Evolutionary conservation across 192 early-diverging fungal genomes (phyloP).

Genomic region (Thamnidium elegans): DNA sequence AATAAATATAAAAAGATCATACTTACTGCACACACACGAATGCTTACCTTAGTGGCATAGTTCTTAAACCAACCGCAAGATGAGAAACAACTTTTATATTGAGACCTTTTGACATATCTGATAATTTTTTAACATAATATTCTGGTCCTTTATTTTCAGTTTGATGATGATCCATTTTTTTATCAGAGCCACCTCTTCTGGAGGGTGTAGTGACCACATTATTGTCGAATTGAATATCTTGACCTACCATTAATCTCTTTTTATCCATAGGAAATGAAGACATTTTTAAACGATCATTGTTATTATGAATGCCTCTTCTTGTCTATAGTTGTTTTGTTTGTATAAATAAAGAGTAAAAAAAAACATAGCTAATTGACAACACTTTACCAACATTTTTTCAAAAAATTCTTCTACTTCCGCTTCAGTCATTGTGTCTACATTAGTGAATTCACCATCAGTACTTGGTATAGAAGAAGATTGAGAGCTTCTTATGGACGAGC

Average conservation of each 20-base stretch:
- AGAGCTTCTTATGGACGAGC: slow-evolving; percentile 34
- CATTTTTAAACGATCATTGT: slow-evolving; percentile 44
- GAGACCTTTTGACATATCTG: slow-evolving; percentile 32
- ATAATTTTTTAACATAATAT: slow-evolving; percentile 50
- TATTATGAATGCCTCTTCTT: slow-evolving; percentile 50
- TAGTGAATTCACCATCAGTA: slow-evolving; percentile 20
- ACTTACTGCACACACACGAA: neutral
- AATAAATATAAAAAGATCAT: neutral
- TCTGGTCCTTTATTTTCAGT: slow-evolving; percentile 41
- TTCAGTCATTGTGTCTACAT: slow-evolving; percentile 28
- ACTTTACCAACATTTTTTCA: slow-evolving; percentile 49
- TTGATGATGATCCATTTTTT: slow-evolving; percentile 19
- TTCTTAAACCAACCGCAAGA: slow-evolving; percentile 52
- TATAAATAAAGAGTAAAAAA: neutral
- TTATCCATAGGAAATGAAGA: slow-evolving; percentile 47
- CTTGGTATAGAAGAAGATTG: slow-evolving; percentile 32
- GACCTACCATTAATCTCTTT: slow-evolving; percentile 52
- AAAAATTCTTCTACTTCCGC: slow-evolving; percentile 49
- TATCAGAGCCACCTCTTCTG: slow-evolving; percentile 4
- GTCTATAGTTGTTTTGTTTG: slow-evolving; percentile 18
- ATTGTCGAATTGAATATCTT: slow-evolving; percentile 40
- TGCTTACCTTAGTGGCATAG: slow-evolving; percentile 50
- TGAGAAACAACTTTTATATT: slow-evolving; percentile 42
- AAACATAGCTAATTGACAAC: neutral
- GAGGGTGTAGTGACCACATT: slow-evolving; percentile 24